A percentile compares a stretch with the other conserved stretches of the same genome.
These are phyloP conservation scores for Candida corydali DNA, from an alignment of 805 yeast genomes.

Conservation along the genomic window DNA sequence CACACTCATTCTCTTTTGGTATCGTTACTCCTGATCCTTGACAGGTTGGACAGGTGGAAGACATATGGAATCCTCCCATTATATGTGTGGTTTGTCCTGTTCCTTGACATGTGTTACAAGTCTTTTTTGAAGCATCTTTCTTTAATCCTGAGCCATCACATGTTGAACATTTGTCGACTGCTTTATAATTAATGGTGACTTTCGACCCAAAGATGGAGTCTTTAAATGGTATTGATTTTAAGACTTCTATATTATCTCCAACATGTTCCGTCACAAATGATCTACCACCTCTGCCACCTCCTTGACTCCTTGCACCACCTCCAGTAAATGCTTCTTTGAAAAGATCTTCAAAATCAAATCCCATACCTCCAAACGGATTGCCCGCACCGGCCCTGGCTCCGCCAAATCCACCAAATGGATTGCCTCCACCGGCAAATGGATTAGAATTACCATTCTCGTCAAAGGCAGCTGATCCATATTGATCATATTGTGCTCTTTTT, in stretches of 20 bases:
- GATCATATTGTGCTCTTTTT: slow-evolving; percentile 87
- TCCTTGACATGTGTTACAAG: slow-evolving; percentile 89
- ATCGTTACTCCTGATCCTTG: slow-evolving; percentile 84
- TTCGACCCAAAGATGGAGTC: slow-evolving; percentile 84
- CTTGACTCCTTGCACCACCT: slow-evolving; percentile 35
- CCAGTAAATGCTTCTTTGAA: slow-evolving; percentile 47
- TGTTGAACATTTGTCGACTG: slow-evolving; percentile 69
- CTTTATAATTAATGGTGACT: slow-evolving; percentile 62
- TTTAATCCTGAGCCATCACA: slow-evolving; percentile 89
- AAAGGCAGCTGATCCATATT: slow-evolving; percentile 85
- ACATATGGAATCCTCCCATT: slow-evolving; percentile 95
- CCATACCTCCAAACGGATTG: slow-evolving; percentile 53
- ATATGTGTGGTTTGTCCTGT: slow-evolving; percentile 86
- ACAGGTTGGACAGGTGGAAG: slow-evolving; percentile 85
- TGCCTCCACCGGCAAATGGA: slow-evolving; percentile 46
- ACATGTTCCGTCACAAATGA: slow-evolving; percentile 69
- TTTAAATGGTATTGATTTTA: slow-evolving; percentile 71
- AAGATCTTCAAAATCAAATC: slow-evolving; percentile 43
- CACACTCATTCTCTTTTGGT: slow-evolving; percentile 65
- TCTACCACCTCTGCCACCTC: slow-evolving; percentile 36
- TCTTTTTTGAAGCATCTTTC: slow-evolving; percentile 63
- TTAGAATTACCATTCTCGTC: slow-evolving; percentile 54
- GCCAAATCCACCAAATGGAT: slow-evolving; percentile 37
- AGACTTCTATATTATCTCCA: slow-evolving; percentile 84
- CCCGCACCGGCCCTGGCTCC: slow-evolving; percentile 35